Base-by-base conservation (phyloP, 1,284 basidiomycete genomes). In the Tausonia pullulans region DNA sequence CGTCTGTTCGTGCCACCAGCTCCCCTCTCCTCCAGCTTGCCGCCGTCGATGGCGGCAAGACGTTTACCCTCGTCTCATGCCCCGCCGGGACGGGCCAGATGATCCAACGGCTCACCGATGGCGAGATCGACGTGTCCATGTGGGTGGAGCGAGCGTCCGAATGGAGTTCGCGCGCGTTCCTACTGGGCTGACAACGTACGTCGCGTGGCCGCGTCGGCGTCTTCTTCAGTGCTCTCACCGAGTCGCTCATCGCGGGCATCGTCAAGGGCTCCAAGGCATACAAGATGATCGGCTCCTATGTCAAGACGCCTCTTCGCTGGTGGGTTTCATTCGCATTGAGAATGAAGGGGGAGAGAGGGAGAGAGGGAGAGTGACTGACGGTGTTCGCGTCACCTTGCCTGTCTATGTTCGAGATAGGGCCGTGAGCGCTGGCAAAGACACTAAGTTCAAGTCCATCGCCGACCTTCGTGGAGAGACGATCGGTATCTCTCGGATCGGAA, bases 21-120 rank as follows among this genome's bases (percentile, higher is more conserved):
- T 88, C 88, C 0, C 92, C 93, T 0, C 80, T 96, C 9, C 82
- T 95, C 5, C 90, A 80, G 70, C 76, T 78, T 57, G 75, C 74
- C 3, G 75, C 81, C 41, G 77, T 74, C 10, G 90, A 93, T 70
- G 74, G 78, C 11, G 84, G 82, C 5, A 77, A 82, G 73, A 88
- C 87, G 0, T 88, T 95, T 72, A 83, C 82, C 14, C 81, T 95
- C 6, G 83, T 93, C n/a, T 87, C 90, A 76, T 95, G 90, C 73
- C 91, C 92, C 10, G 90, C 90, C 70, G 93, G 93, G 5, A 95
- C 92, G 1, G 93, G 93, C 0, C 90, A 95, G 72, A 80, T 96
- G 69, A 94, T 94, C 69, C 81, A 84, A 43, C 84, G 88, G 54
- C 79, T 96, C 62, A 84, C 85, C 49, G 86, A 87, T 67, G 84